Percentiles rank a stretch among this genome's conserved stretches.
These are phyloP conservation scores for Tolypocladium inflatum DNA, from an alignment of 2,329 filamentous ascomycete genomes.

Conservation along the genomic window DNA sequence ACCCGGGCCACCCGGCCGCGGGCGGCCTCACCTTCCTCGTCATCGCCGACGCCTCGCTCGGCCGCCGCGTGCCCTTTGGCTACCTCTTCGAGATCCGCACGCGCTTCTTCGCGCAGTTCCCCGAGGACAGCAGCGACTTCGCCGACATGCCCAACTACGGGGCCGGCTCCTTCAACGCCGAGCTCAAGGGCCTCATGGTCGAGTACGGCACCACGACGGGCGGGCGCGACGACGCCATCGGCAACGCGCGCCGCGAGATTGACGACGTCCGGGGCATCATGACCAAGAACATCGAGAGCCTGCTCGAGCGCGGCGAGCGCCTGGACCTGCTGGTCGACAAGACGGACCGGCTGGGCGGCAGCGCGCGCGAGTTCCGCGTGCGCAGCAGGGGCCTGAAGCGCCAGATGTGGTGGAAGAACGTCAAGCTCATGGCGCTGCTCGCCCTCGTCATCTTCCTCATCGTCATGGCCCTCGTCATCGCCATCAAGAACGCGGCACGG, in stretches of 20 bases:
- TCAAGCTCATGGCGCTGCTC: conserved; percentile 81
- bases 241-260: conserved; percentile 79
- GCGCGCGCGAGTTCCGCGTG: conserved; percentile 82
- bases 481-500: conserved; percentile 32
- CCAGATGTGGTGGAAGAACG: conserved; percentile 99
- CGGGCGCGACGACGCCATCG: conserved; percentile 70
- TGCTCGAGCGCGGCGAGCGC: conserved; percentile 82
- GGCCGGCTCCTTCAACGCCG: conserved; percentile 74
- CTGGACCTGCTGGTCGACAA: conserved; percentile 94
- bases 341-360: conserved; percentile 84
- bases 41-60: conserved; percentile 70
- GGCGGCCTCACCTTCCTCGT: conserved; percentile 88
- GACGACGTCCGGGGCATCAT: conserved; percentile 88
- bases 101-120: conserved; percentile 68
- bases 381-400: conserved; percentile 78
- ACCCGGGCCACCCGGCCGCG: conserved; percentile 48
- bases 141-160: conserved; percentile 77
- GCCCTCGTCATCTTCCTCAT: conserved; percentile 56
- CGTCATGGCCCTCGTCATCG: conserved; percentile 44
- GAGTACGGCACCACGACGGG: conserved; percentile 73
- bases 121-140: conserved; percentile 57
- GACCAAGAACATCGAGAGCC: conserved; percentile 88
- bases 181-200: conserved; percentile 68
- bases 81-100: conserved; percentile 87
- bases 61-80: conserved; percentile 83